These are phyloP conservation scores for Backusella tarrabulga DNA, from an alignment of 192 early-diverging fungal species.

Conservation along the genomic window DNA sequence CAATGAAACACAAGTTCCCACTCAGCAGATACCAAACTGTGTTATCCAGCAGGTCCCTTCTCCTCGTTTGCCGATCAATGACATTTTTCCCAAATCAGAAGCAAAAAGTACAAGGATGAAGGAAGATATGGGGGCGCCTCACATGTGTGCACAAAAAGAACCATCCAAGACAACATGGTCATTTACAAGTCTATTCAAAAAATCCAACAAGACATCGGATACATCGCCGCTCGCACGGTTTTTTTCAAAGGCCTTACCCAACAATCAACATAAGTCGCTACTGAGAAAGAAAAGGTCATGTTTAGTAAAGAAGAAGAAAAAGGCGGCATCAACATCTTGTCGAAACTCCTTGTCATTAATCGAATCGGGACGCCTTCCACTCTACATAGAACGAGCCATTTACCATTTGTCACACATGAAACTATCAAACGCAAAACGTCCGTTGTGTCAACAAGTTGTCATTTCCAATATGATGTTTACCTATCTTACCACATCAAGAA, in stretches of 20 bases:
- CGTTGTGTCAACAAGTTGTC: constrained; percentile 71
- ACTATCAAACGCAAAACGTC: constrained; percentile 67
- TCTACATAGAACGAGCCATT: constrained; percentile 75
- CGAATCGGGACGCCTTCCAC: constrained; percentile 28
- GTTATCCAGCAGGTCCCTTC: background rate
- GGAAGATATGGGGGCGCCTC: background rate
- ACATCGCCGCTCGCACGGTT: background rate
- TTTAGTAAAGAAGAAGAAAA: background rate
- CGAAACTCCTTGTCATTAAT: background rate
- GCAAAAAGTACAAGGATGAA: background rate
- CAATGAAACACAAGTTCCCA: background rate
- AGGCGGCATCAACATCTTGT: background rate
- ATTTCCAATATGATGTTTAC: constrained; percentile 83
- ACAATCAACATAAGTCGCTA: background rate
- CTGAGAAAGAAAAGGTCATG: background rate
- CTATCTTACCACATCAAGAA: constrained; percentile 71
- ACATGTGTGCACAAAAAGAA: background rate
- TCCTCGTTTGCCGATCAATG: background rate
- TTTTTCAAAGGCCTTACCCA: background rate
- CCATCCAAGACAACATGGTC: background rate
- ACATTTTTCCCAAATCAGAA: background rate
- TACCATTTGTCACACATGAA: constrained; percentile 73
- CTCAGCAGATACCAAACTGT: background rate
- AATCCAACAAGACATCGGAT: background rate
- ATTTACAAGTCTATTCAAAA: background rate